Base-by-base conservation (phyloP, 352 stramenopile species). In the Globisporangium sylvaticum region DNA sequence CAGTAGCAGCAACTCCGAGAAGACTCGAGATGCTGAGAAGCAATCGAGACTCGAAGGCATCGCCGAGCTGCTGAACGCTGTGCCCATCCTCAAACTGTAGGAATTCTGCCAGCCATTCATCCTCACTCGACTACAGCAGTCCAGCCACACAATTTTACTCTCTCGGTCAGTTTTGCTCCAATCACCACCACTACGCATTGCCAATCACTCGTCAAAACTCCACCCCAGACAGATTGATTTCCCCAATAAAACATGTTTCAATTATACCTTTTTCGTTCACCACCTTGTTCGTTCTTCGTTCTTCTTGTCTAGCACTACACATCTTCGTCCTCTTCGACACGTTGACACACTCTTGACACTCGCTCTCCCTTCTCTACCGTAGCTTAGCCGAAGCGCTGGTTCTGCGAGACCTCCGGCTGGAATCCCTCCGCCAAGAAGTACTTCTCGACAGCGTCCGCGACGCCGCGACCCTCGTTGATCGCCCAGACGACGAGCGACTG, bases 401-500 rank as follows among this genome's bases (percentile, higher is more conserved):
- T 90, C 71, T 93, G 82, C 39, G 83, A 86, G 10, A 93, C 83
- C 70, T 94, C 83, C 5, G 84, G 83, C 66, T 92, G 83, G 62
- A 87, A 88, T 1, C 84, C 86, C 64, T 91, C 84, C 63, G 86
- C 75, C 64, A 92, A 48, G 66, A 94, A 92, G 73, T 92, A 94
- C 65, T 90, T 87, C 70, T 94, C 84, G 55, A 94, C 86, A 18
- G 82, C 79, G 53, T 94, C 84, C 12, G 97, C 97, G 15, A 97
- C 94, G 31, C 96, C 92, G 58, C 97, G 91, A 22, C 97, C 97
- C 80, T 99, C 97, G 71, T 99, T 96, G 77, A 99, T 99, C 7
- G 97, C 97, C 97, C 97, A 99, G 24, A 99, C 97, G 25, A 99
- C 97, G 27, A 99, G 87, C 65, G 89, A 98, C 79, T 99, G 97